Percentiles rank a stretch among this genome's conserved stretches.
phyloP scores from a whole-genome alignment of 768 basidiomycete species.

The Leccinum disarticulatum region DNA sequence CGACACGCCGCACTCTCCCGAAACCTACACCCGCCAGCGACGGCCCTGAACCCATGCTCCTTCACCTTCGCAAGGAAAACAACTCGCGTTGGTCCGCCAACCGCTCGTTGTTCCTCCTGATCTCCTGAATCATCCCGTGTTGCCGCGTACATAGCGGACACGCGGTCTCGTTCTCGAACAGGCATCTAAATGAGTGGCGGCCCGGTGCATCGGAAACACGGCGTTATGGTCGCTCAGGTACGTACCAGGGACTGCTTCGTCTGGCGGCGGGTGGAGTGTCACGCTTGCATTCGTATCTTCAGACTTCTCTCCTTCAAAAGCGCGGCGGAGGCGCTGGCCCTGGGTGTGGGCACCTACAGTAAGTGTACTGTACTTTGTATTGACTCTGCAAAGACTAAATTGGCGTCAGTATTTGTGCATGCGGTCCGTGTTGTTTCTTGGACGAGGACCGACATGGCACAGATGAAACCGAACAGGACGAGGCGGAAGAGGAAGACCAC shows the following conservation, averaged over 20 bases:
- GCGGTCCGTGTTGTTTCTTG: background rate
- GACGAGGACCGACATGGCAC: too few relatives aligned
- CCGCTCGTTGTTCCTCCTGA: slow-evolving; percentile 80
- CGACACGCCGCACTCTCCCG: background rate
- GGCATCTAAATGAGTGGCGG: slow-evolving; percentile 52
- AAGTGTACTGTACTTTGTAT: slow-evolving; percentile 51
- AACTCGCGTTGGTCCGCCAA: slow-evolving; percentile 58
- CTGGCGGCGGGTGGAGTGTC: slow-evolving; percentile 32
- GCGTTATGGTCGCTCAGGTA: slow-evolving; percentile 57
- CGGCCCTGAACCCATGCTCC: slow-evolving; percentile 60
- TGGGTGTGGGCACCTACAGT: slow-evolving; percentile 58
- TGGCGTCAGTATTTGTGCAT: background rate
- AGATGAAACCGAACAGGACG: too few relatives aligned
- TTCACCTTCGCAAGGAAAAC: slow-evolving; percentile 71
- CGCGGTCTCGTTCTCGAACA: slow-evolving; percentile 86
- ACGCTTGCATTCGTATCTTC: too few relatives aligned
- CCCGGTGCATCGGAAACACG: slow-evolving; percentile 35
- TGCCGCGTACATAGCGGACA: slow-evolving; percentile 88
- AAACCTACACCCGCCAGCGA: slow-evolving; percentile 50
- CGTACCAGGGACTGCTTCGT: slow-evolving; percentile 40
- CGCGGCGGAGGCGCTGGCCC: slow-evolving; percentile 41
- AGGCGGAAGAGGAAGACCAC: too few relatives aligned
- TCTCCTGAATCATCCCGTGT: slow-evolving; percentile 87
- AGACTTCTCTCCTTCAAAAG: background rate
- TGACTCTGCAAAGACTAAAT: slow-evolving; percentile 33